phyloP scores from a whole-genome alignment of 306 rosid genomes.

The Corylus americana region DNA sequence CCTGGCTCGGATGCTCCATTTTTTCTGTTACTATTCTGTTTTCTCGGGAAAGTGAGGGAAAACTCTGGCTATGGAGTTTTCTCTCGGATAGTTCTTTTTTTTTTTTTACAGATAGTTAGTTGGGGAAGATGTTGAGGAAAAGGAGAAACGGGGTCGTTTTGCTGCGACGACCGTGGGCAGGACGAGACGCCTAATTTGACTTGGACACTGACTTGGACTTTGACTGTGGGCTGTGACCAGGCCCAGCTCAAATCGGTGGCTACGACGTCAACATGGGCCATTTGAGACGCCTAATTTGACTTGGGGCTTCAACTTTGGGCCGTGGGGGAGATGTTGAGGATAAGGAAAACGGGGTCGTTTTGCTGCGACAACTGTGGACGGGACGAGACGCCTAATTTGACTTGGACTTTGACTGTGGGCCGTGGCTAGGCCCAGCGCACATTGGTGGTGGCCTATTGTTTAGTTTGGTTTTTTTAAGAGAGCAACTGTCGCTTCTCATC shows the following conservation, averaged over 20 bases:
- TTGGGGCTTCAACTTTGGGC: no score
- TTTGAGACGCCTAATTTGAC: no score
- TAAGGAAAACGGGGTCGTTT: no score
- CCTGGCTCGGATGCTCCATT: slow-evolving; percentile 72
- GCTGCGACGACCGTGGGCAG: neutral
- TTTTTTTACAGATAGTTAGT: neutral
- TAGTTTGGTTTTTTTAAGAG: no score
- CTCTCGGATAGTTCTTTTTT: no score
- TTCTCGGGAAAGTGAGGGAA: slow-evolving; percentile 6
- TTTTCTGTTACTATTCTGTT: neutral
- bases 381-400: no score
- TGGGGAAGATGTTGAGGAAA: neutral
- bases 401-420: no score
- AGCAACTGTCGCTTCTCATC: no score
- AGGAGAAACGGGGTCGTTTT: neutral
- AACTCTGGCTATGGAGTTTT: neutral
- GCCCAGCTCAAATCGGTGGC: neutral
- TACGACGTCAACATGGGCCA: neutral
- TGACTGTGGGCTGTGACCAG: neutral
- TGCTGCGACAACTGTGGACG: no score
- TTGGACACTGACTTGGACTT: neutral
- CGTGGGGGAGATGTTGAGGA: no score
- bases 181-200: neutral
- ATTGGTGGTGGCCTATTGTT: no score
- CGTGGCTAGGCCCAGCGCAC: no score